Base-by-base conservation (phyloP, 1,284 basidiomycete species). In the Hypsizygus ulmarius region DNA sequence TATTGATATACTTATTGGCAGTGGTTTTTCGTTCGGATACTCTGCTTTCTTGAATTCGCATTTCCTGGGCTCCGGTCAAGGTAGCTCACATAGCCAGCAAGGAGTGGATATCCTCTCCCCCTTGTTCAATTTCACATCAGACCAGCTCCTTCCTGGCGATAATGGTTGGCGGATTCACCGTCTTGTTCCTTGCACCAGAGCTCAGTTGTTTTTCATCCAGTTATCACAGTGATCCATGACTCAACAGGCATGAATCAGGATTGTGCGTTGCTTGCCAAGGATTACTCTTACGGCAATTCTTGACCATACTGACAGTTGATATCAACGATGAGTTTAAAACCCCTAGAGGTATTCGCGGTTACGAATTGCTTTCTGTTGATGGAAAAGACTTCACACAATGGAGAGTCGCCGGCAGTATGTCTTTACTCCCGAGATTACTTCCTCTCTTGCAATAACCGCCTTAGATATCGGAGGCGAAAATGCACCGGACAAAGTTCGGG, bases 351-450 rank as follows among this genome's bases (percentile, higher is more conserved):
- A 72, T 79, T 43, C 63, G 74, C 7, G 76, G 72, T 15, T 77
- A 72, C 55, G 54, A 60, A 27, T 60, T 78, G 2, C 51, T 70
- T 5, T 64, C 63, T 16, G 45, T 42, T 2, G 54, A 59, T 41
- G 63, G 59, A 6, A 67, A 59, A 14, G 67, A 72, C 49, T 75
- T 75, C 47, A 64, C 65, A 3, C 47, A 56, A 14, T 81, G 78
- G 77, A 74, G 70, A 49, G 65, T 79, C 0, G 71, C 74, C 35
- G 78, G 78, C 9, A 79, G 78, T 68, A 50, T 34, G 61, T 64
- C n/a, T 15, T 16, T 8, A 7, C n/a, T 42, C 29, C 19, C 43
- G 18, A 27, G 27, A 25, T 32, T 35, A 12, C 14, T 21, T 19
- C 16, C 37, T 12, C 19, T 2, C n/a, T 15, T 8, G 19, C 11